These are phyloP conservation scores for Paraphoma sp. DNA, from an alignment of 2,329 filamentous ascomycete genomes.

Conservation along the genomic window DNA sequence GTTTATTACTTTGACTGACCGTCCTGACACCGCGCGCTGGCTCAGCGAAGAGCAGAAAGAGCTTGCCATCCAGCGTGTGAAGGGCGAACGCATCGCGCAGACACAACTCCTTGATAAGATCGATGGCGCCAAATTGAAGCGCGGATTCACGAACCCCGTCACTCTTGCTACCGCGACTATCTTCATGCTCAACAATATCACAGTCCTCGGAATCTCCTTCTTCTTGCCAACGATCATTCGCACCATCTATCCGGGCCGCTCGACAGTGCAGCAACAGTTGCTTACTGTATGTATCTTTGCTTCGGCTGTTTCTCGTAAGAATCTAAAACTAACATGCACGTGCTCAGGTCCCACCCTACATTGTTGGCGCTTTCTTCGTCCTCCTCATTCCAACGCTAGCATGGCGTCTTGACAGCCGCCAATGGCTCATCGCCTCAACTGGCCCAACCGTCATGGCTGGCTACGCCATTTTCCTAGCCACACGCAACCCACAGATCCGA, in stretches of 20 bases:
- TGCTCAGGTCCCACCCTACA: too few relatives aligned
- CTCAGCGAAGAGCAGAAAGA: slow-evolving; percentile 67
- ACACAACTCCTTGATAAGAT: slow-evolving; percentile 68
- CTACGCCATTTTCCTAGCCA: too few relatives aligned
- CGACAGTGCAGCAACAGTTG: slow-evolving; percentile 67
- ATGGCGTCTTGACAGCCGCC: too few relatives aligned
- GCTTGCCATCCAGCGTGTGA: slow-evolving; percentile 67
- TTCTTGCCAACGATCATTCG: slow-evolving; percentile 71
- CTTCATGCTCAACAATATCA: slow-evolving; percentile 70
- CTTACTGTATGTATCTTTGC: too few relatives aligned
- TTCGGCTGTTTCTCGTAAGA: too few relatives aligned
- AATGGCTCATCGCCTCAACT: too few relatives aligned
- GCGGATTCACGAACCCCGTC: slow-evolving; percentile 68
- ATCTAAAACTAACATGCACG: too few relatives aligned
- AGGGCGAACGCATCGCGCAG: slow-evolving; percentile 67
- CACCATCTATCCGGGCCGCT: slow-evolving; percentile 67
- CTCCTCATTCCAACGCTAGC: too few relatives aligned
- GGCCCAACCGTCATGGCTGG: too few relatives aligned
- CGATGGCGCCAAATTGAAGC: slow-evolving; percentile 62
- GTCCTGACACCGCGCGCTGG: slow-evolving; percentile 70
- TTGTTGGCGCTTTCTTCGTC: too few relatives aligned
- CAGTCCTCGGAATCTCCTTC: slow-evolving; percentile 71
- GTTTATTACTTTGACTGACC: slow-evolving; percentile 69
- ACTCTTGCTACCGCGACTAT: slow-evolving; percentile 61
- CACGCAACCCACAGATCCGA: too few relatives aligned